phyloP scores from a whole-genome alignment of 2,329 filamentous ascomycete species.

The Sclerotiophoma versabilis region DNA sequence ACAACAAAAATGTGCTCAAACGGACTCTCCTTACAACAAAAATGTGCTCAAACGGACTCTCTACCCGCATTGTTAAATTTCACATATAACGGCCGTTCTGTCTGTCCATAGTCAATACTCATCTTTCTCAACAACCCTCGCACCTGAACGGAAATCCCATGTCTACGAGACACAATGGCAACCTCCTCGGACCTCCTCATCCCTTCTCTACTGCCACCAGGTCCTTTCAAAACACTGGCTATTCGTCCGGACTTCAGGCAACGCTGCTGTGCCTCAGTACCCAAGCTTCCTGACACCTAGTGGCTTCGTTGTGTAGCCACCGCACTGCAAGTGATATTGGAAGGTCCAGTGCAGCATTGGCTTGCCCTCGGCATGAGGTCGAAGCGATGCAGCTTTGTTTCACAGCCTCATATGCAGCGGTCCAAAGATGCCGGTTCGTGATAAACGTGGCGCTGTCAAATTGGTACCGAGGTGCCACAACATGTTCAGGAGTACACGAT shows the following conservation, averaged over 20 bases:
- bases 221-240: not conserved
- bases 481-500: conserved; percentile 9
- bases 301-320: not conserved
- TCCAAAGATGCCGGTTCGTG: not conserved
- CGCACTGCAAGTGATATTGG: not conserved
- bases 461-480: conserved; percentile 8
- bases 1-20: not conserved
- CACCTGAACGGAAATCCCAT: not conserved
- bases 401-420: not conserved
- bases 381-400: conserved; percentile 1
- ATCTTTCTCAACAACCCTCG: not conserved
- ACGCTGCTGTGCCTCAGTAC: not conserved
- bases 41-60: conserved; percentile 12
- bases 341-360: not conserved
- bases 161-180: not conserved
- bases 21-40: not conserved
- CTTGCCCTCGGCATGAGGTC: not conserved
- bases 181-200: not conserved
- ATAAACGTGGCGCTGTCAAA: conserved; percentile 11
- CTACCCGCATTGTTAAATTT: too few relatives aligned
- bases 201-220: not conserved
- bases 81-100: not conserved
- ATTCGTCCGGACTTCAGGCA: not conserved
- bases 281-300: not conserved
- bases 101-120: not conserved